Percentiles rank a stretch among this genome's conserved stretches.
phyloP scores from a whole-genome alignment of 805 yeast genomes.

The Teunomyces lycoperdinae region DNA sequence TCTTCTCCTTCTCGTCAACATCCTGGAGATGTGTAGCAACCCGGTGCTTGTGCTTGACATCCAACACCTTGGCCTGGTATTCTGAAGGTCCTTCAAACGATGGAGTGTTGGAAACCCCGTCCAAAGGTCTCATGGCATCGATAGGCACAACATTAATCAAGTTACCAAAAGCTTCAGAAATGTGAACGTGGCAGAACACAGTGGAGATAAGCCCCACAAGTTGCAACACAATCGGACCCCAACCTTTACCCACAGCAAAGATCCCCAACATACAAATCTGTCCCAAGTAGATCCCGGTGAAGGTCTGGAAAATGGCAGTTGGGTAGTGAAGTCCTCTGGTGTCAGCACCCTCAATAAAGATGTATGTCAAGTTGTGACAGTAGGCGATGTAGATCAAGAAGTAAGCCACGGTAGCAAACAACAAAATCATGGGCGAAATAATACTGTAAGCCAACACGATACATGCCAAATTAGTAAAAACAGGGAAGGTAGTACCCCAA shows the following conservation, averaged over 20 bases:
- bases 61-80: constrained; percentile 30
- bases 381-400: constrained; percentile 71
- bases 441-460: constrained; percentile 66
- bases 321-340: constrained; percentile 83
- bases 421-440: constrained; percentile 78
- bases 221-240: constrained; percentile 89
- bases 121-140: constrained; percentile 74
- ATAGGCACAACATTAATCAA: constrained; percentile 60
- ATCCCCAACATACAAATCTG: constrained; percentile 83
- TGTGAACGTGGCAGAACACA: constrained; percentile 61
- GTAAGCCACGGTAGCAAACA: constrained; percentile 73
- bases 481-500: constrained; percentile 82
- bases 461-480: constrained; percentile 67
- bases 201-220: constrained; percentile 64
- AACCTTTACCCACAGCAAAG: constrained; percentile 85
- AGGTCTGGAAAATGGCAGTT: constrained; percentile 82
- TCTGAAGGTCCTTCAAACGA: constrained; percentile 45
- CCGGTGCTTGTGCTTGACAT: constrained; percentile 9
- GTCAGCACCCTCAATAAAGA: constrained; percentile 64
- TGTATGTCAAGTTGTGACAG: constrained; percentile 73
- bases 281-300: constrained; percentile 85
- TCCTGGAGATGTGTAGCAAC: constrained; percentile 8
- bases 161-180: constrained; percentile 64
- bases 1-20: constrained; percentile 17
- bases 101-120: constrained; percentile 63